Conservation (phyloP, 495 filamentous ascomycete species). For the Penicillium tannophilum region DNA sequence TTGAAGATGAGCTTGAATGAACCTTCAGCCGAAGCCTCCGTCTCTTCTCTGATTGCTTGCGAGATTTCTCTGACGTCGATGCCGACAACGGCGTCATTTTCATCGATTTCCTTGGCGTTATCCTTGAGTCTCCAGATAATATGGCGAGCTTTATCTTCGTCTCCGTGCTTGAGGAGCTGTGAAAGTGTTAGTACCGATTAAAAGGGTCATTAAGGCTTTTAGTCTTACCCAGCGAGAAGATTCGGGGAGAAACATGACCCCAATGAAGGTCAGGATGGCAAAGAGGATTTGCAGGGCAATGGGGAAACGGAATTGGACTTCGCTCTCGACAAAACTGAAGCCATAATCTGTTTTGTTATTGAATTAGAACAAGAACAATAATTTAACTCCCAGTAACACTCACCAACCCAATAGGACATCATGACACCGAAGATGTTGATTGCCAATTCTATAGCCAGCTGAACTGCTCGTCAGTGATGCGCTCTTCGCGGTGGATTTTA, state of each 20-base stretch:
- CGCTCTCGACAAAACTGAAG: conserved; percentile 34
- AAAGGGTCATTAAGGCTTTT: background rate
- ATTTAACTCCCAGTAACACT: background rate
- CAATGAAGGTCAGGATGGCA: conserved; percentile 50
- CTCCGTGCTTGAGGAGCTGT: conserved; percentile 36
- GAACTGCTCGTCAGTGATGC: background rate
- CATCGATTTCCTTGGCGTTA: conserved; percentile 30
- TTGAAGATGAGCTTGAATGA: conserved; percentile 41
- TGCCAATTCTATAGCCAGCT: conserved; percentile 57
- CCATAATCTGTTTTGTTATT: conserved; percentile 27
- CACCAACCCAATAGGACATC: conserved; percentile 42
- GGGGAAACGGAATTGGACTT: conserved; percentile 50
- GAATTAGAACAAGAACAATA: background rate
- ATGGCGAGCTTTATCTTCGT: conserved; percentile 33
- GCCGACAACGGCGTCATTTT: conserved; percentile 29
- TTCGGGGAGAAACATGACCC: conserved; percentile 54
- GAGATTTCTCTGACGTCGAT: conserved; percentile 34
- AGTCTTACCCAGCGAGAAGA: conserved; percentile 48
- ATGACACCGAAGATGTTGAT: conserved; percentile 60
- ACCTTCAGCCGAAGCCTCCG: conserved; percentile 27
- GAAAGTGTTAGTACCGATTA: background rate
- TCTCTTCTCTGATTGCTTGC: conserved; percentile 33
- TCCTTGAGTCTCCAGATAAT: conserved; percentile 37
- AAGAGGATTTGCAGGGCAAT: conserved; percentile 60
- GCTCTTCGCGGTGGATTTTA: conserved; percentile 6